phyloP scores from a whole-genome alignment of 441 rosid genomes.

The Heliophila coronopifolia region DNA sequence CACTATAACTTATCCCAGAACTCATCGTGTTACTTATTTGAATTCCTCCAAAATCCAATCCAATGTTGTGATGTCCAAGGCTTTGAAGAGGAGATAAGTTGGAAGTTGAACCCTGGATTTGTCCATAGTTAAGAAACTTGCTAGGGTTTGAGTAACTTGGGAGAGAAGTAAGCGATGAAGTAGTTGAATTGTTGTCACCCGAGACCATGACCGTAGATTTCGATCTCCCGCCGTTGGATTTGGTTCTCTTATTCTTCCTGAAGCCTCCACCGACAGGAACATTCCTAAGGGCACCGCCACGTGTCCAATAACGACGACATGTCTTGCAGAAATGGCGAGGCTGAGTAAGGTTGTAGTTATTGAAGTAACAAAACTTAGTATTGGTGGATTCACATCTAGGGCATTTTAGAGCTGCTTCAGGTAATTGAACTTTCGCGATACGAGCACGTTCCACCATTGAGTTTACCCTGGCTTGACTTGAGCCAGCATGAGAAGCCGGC shows the following conservation, averaged over 20 bases:
- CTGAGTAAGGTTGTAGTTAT: conserved; percentile 34
- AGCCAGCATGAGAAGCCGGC: conserved; percentile 22
- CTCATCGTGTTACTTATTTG: conserved; percentile 26
- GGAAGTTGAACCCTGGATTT: conserved; percentile 28
- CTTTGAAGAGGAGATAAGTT: conserved; percentile 35
- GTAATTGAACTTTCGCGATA: conserved; percentile 42
- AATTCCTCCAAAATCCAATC: conserved; percentile 34
- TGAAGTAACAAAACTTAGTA: conserved; percentile 33
- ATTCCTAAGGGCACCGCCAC: conserved; percentile 28
- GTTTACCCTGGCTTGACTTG: conserved; percentile 33
- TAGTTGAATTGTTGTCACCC: conserved; percentile 24
- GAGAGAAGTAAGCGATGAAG: conserved; percentile 31
- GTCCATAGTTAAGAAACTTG: conserved; percentile 28
- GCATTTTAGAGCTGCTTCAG: conserved; percentile 27
- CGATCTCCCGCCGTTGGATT: conserved; percentile 33
- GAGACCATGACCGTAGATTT: conserved; percentile 33
- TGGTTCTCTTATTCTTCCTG: conserved; percentile 34
- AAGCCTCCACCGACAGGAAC: conserved; percentile 33
- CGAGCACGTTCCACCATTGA: conserved; percentile 62
- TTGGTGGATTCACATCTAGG: conserved; percentile 33
- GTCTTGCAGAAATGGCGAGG: conserved; percentile 36
- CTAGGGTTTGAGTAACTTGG: conserved; percentile 34
- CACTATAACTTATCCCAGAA: conserved; percentile 31
- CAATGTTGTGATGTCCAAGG: conserved; percentile 31
- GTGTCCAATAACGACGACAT: conserved; percentile 40